Percentiles rank a stretch among this genome's conserved stretches.
phyloP scores from a whole-genome alignment of 768 basidiomycete genomes.

The Tylopilus vinaceipallidus region DNA sequence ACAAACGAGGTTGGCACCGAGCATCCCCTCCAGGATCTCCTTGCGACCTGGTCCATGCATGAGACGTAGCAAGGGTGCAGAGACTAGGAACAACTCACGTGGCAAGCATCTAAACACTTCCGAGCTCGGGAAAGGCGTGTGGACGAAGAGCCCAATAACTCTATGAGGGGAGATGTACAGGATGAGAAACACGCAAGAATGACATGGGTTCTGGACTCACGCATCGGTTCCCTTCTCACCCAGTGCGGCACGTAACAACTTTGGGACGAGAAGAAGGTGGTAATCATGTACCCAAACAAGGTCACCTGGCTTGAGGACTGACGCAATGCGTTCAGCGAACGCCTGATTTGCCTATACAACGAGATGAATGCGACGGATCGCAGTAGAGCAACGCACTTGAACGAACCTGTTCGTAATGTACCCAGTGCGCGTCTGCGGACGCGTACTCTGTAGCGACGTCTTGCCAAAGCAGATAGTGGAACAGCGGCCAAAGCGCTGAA shows the following conservation, averaged over 20 bases:
- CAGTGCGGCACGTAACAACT: conserved; percentile 71
- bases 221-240: conserved; percentile 29
- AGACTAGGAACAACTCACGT: conserved; percentile 45
- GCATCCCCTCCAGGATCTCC: conserved; percentile 96
- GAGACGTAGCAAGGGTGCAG: neutral
- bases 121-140: conserved; percentile 96
- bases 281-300: conserved; percentile 96
- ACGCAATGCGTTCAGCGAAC: conserved; percentile 72
- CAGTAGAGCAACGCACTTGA: neutral
- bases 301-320: conserved; percentile 84
- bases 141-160: conserved; percentile 89
- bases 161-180: conserved; percentile 6
- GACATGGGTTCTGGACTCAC: conserved; percentile 11
- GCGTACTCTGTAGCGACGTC: conserved; percentile 90
- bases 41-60: conserved; percentile 58
- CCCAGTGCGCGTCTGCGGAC: conserved; percentile 80
- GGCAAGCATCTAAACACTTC: conserved; percentile 95
- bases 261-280: conserved; percentile 89
- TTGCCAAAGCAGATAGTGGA: conserved; percentile 98
- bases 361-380: conserved; percentile 5
- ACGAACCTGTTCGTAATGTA: conserved; percentile 29
- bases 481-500: conserved; percentile 91
- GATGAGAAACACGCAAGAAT: neutral
- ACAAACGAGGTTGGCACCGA: conserved; percentile 92
- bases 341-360: conserved; percentile 72